Evolutionary conservation across 768 basidiomycete genomes (phyloP), one percentile per base, ranked within the genome.

Genomic region (Suillus decipiens): DNA sequence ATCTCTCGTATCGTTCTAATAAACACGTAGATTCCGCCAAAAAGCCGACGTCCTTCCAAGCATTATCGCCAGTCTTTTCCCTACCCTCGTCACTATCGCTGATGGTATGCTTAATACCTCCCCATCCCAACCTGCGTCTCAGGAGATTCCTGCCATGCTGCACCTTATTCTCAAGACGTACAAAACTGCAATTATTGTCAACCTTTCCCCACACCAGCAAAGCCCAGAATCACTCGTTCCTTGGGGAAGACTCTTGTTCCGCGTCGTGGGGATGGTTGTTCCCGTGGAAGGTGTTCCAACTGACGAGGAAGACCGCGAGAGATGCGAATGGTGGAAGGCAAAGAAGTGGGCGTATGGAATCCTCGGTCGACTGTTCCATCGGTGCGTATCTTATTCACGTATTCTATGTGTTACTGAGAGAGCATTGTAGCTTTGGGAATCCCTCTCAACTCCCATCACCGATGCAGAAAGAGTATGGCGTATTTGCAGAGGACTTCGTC

Each of bases 261-360:
- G 84, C 57, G 84, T 95, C 22, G 83, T 95, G n/a, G 88, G 89
- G 65, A 76, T 93, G 48, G 79, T 82, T 62, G 79, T 95, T 34
- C 90, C 90, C 0, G 76, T 79, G 59, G 85, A 86, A 3, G 83
- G 80, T 24, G 82, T 93, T 0, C 89, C 91, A 2, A 85, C 82
- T 34, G 86, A 91, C 62, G 84, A 87, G 64, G 90, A 93, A 6
- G 89, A 90, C 17, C 80, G 90, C 41, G 92, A 95, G 77, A 81
- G 81, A 54, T 85, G 81, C 53, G 90, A 92, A 69, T 96, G 95
- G 94, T 93, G 93, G 90, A 89, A 89, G 72, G 84, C 89, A 10
- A 96, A 96, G 78, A 96, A 96, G 72, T 96, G 94, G 95, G 92
- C 94, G 1, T 95, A 89, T 71, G 85, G 83, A n/a, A 86, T 86